Base-by-base conservation (phyloP, 306 rosid genomes). In the Trifolium pratense region DNA sequence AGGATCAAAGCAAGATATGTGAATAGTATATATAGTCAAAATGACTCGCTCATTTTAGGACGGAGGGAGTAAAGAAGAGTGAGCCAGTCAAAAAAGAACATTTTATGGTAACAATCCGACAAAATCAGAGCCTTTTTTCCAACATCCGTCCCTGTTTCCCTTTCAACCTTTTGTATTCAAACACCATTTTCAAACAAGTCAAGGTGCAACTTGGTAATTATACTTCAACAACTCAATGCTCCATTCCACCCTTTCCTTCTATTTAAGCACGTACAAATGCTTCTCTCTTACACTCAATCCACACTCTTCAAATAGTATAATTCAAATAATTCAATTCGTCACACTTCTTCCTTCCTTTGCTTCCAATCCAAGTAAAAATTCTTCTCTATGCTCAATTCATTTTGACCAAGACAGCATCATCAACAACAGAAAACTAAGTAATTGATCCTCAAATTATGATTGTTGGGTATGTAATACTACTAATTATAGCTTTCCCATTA, bases 61-160 rank as follows among this genome's bases (percentile, higher is more conserved):
- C n/a, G n/a, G n/a, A n/a, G n/a, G n/a, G n/a, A n/a, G n/a, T n/a
- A 6, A 59, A 56, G 32, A 79, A 79, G 82, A 79, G 82, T 74
- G 84, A 78, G 88, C 82, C 89, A 85, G 87, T 83, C 86, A 81
- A 84, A 79, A 87, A 87, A 84, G 87, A 89, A 80, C 81, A 85
- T 77, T 36, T 79, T 89, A 79, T 55, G 75, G 72, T 81, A 81
- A 75, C 67, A 86, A 88, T 59, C 96, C 93, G 96, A 92, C 97
- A 91, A 91, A 88, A 87, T 86, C 93, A 82, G 82, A 78, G 81
- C 73, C 89, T 65, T 86, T 85, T 80, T 80, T 72, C 86, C 89
- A 93, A 84, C 92, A 84, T 81, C 80, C 83, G 88, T 86, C 92
- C 96, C 92, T 85, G 82, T 74, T 81, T 73, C 82, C 76, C 85